Conservation (phyloP, 208 protist genomes). For the Lotmaria passim region DNA sequence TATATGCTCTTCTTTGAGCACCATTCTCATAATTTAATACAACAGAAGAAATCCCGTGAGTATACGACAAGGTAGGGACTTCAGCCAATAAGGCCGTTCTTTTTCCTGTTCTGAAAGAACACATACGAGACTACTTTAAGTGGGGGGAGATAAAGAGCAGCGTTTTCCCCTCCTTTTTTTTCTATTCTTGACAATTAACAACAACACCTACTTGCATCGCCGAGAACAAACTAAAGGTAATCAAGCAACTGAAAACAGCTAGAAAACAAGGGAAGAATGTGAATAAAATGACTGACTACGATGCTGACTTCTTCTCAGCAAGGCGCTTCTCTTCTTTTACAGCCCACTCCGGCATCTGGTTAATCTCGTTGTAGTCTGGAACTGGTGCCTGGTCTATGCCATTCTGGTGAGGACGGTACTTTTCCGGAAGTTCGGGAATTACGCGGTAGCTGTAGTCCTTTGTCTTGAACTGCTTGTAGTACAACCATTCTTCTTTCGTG, state of each 20-base stretch:
- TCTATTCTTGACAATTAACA: too few species aligned
- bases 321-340: slow-evolving; percentile 82
- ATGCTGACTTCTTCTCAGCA: slow-evolving; percentile 23
- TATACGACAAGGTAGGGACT: too few species aligned
- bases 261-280: slow-evolving; percentile 6
- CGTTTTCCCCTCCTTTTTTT: too few species aligned
- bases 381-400: slow-evolving; percentile 89
- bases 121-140: too few species aligned
- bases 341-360: slow-evolving; percentile 90
- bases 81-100: too few species aligned
- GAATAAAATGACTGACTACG: slow-evolving; percentile 3
- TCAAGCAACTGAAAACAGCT: neutral
- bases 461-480: slow-evolving; percentile 93
- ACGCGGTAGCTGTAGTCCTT: slow-evolving; percentile 89
- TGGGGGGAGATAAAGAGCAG: too few species aligned
- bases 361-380: slow-evolving; percentile 89
- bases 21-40: too few species aligned
- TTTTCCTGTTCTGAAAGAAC: too few species aligned
- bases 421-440: slow-evolving; percentile 91
- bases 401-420: slow-evolving; percentile 92
- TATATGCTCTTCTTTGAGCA: too few species aligned
- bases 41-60: too few species aligned
- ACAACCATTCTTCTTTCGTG: slow-evolving; percentile 91
- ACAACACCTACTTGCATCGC: too few species aligned
- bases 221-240: too few species aligned